Conservation (phyloP, 2,329 filamentous ascomycete species). For the Domatiomyces catenatus region DNA sequence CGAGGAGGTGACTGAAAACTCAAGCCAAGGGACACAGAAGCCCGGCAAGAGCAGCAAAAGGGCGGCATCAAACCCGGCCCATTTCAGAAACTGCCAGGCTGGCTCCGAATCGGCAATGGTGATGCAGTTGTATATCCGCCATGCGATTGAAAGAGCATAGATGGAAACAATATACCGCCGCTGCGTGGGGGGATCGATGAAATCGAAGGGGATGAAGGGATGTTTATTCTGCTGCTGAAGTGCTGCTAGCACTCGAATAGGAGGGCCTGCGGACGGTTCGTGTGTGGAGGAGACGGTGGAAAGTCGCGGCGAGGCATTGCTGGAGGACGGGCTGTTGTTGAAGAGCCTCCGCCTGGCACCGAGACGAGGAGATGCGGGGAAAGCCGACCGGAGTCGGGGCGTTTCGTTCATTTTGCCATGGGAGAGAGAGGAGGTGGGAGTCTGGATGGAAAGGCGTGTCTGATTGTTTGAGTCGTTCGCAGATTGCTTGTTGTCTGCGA, state of each 20-base stretch:
- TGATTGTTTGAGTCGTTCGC: neutral
- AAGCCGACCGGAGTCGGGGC: constrained; percentile 68
- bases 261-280: constrained; percentile 14
- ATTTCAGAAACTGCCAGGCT: constrained; percentile 86
- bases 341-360: constrained; percentile 6
- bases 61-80: constrained; percentile 69
- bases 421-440: constrained; percentile 2
- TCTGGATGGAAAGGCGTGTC: neutral
- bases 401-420: constrained; percentile 67
- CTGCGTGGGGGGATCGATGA: constrained; percentile 83
- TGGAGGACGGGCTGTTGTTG: constrained; percentile 5
- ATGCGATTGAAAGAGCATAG: constrained; percentile 61
- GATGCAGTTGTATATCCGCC: constrained; percentile 77
- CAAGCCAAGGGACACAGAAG: constrained; percentile 88
- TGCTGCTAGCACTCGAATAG: constrained; percentile 5
- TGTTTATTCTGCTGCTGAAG: constrained; percentile 17
- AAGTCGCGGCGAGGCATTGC: constrained; percentile 6
- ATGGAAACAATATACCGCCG: constrained; percentile 72
- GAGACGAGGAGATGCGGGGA: constrained; percentile 53
- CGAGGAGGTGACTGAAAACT: constrained; percentile 66
- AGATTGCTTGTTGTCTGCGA: neutral
- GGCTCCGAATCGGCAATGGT: constrained; percentile 67
- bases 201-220: constrained; percentile 63
- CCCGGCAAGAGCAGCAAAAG: constrained; percentile 79
- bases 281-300: constrained; percentile 2